Evolutionary conservation across 306 rosid species (phyloP).

Genomic region (Quercus parvula): DNA sequence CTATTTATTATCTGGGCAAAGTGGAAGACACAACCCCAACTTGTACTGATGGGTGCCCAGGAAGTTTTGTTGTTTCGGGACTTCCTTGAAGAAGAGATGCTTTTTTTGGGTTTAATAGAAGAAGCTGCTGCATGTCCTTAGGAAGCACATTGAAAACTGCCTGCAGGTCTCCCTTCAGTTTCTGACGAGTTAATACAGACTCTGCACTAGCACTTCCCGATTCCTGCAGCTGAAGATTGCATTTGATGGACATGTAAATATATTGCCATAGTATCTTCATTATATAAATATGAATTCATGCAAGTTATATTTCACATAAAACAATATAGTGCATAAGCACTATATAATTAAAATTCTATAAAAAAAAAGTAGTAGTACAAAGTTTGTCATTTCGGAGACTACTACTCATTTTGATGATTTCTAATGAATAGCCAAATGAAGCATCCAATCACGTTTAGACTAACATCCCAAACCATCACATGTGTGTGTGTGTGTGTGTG

Average conservation of each 20-base stretch:
- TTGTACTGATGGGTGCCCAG: slow-evolving; percentile 37
- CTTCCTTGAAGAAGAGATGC: slow-evolving; percentile 63
- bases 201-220: slow-evolving; percentile 47
- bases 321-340: neutral
- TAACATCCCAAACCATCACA: neutral
- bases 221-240: slow-evolving; percentile 56
- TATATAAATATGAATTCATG: slow-evolving; percentile 1
- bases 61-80: slow-evolving; percentile 45
- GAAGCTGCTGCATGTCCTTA: slow-evolving; percentile 78
- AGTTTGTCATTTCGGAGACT: too few relatives aligned
- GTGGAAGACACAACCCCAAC: slow-evolving; percentile 35
- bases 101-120: slow-evolving; percentile 74
- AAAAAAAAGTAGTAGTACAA: neutral
- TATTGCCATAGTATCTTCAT: slow-evolving; percentile 14
- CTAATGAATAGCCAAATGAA: neutral
- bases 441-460: neutral
- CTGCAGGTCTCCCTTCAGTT: slow-evolving; percentile 57
- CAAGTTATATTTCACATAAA: neutral
- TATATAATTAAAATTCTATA: neutral
- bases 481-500: too few relatives aligned
- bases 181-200: slow-evolving; percentile 44
- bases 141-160: slow-evolving; percentile 69
- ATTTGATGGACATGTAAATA: slow-evolving; percentile 22
- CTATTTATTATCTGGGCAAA: slow-evolving; percentile 41
- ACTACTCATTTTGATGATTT: neutral